Evolutionary conservation across 2,329 filamentous ascomycete species (phyloP).

Genomic region (Pseudogymnoascus sp.): DNA sequence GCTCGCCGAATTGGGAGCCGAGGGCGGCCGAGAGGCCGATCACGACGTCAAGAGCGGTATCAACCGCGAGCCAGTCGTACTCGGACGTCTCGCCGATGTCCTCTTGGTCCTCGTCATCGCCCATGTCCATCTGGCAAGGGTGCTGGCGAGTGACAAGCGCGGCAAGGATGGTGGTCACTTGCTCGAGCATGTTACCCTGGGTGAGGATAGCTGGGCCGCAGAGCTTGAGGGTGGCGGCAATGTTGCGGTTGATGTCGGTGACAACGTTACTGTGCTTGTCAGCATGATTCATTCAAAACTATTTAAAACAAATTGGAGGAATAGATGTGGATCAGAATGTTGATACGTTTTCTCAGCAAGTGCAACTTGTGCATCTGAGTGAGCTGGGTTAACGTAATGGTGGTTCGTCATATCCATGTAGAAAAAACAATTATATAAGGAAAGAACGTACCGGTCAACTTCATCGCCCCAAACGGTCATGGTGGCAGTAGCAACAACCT

Average conservation of each 20-base stretch:
- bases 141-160: slow-evolving; percentile 84
- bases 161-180: slow-evolving; percentile 66
- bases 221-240: slow-evolving; percentile 81
- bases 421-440: slow-evolving; percentile 17
- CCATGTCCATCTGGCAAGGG: slow-evolving; percentile 85
- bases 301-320: slow-evolving; percentile 13
- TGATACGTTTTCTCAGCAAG: slow-evolving; percentile 81
- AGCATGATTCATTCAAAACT: slow-evolving; percentile 29
- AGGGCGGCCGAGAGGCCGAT: slow-evolving; percentile 77
- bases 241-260: slow-evolving; percentile 89
- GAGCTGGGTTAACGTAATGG: slow-evolving; percentile 95
- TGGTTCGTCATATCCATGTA: slow-evolving; percentile 66
- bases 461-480: slow-evolving; percentile 83
- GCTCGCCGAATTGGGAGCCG: slow-evolving; percentile 69
- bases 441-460: slow-evolving; percentile 72
- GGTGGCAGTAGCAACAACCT: slow-evolving; percentile 77
- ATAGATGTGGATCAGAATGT: slow-evolving; percentile 34
- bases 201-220: slow-evolving; percentile 81
- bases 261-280: slow-evolving; percentile 63
- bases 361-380: slow-evolving; percentile 84
- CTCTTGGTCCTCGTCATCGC: slow-evolving; percentile 67
- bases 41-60: slow-evolving; percentile 86
- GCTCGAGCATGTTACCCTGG: slow-evolving; percentile 63
- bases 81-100: slow-evolving; percentile 75
- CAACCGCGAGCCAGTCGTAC: slow-evolving; percentile 94